Base-by-base conservation (phyloP, 306 rosid genomes). In the Cajanus cajan region DNA sequence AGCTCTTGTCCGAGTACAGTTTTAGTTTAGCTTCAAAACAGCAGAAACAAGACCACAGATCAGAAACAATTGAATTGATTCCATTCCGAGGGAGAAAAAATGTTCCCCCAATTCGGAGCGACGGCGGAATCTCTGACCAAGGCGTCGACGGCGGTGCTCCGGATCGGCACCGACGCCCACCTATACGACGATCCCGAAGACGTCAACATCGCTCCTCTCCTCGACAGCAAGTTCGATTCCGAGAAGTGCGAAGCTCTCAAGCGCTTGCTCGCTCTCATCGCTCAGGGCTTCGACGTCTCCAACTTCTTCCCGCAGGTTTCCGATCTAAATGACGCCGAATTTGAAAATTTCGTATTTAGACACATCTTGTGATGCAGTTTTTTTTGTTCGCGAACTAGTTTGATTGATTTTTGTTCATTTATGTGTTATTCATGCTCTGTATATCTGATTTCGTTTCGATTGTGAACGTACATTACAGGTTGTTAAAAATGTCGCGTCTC, bases 121-220 rank as follows among this genome's bases (percentile, higher is more conserved):
- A 93, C 99, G 72, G 94, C 98, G 69, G 98, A 93, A 31, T 86
- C 96, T 45, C 88, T 93, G 82, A 96, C 93, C 84, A 93, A 93
- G 80, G 99, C 98, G n/a, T 96, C 98, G 15, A 89, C 99, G 57
- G 81, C 89, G 76, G 93, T 96, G 83, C 90, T 91, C 84, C 93
- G 98, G 78, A 93, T 96, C 90, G 98, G 99, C 14, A 91, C 99
- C n/a, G 99, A 96, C 77, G 98, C 99, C 2, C 98, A 93, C 82
- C 98, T 96, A 77, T 96, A 96, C 93, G 98, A 96, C 85, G 99
- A 96, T 24, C 99, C 99, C 24, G 97, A 93, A 4, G 97, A 96
- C 25, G 99, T 88, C 52, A 93, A 69, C 84, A 96, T 96, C 71
- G 90, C 89, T 34, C 89, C 94, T 19, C 88, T 93, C 22, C 94